A percentile compares a stretch with the other conserved stretches of the same genome.
Conservation (phyloP, 2,329 filamentous ascomycete genomes). For the Paecilomyces niveus region DNA sequence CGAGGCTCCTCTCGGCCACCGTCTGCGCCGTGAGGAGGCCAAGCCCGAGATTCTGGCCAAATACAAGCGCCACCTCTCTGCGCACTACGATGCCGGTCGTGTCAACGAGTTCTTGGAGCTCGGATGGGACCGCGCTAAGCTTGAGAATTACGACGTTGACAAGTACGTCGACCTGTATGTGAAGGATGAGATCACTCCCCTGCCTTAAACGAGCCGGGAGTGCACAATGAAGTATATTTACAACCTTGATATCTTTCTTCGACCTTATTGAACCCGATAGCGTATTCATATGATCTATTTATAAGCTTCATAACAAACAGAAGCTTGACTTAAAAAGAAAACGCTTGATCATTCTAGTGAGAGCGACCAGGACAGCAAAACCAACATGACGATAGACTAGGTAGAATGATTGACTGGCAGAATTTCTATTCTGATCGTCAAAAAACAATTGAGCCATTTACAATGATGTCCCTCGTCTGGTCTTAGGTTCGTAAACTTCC, state of each 20-base stretch:
- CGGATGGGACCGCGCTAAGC: slow-evolving; percentile 63
- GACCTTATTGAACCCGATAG: neutral
- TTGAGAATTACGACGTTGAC: slow-evolving; percentile 79
- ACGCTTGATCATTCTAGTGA: neutral
- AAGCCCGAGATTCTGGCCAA: slow-evolving; percentile 96
- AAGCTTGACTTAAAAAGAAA: neutral
- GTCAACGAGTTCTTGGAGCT: slow-evolving; percentile 79
- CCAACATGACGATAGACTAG: neutral
- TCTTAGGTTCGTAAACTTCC: neutral
- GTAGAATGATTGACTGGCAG: neutral
- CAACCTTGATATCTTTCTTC: neutral
- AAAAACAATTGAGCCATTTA: neutral
- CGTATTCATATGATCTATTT: neutral
- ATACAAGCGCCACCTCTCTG: slow-evolving; percentile 84
- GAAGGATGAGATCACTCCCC: slow-evolving; percentile 42
- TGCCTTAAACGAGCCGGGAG: slow-evolving; percentile 9
- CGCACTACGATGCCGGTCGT: slow-evolving; percentile 69
- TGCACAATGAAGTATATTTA: neutral
- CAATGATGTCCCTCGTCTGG: neutral
- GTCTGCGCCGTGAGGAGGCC: slow-evolving; percentile 84
- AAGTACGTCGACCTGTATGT: slow-evolving; percentile 86
- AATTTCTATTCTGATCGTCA: neutral
- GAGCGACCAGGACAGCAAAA: neutral
- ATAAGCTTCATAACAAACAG: neutral
- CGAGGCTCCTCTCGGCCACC: slow-evolving; percentile 90